Evolutionary conservation across 306 rosid species (phyloP).

Genomic region (Sophora flavescens): DNA sequence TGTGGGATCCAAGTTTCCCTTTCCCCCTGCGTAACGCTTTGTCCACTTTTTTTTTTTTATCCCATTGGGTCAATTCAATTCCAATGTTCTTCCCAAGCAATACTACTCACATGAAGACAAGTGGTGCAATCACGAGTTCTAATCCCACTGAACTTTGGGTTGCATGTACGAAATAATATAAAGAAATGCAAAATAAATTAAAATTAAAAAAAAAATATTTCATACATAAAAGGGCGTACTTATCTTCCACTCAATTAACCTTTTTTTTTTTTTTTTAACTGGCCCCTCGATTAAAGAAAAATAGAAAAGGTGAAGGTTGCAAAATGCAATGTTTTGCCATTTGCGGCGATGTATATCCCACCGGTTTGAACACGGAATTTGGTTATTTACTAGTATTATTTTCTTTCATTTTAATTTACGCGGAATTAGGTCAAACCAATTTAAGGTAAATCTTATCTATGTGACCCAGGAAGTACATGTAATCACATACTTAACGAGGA

Average conservation of each 20-base stretch:
- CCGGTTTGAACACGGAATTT: too few species aligned
- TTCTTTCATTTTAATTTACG: neutral
- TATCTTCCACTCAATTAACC: neutral
- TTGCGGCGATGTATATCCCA: neutral
- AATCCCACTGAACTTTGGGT: constrained; percentile 26
- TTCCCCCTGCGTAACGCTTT: constrained; percentile 45
- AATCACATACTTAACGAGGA: constrained; percentile 32
- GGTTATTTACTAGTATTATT: neutral
- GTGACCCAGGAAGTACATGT: too few species aligned
- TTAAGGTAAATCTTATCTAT: constrained; percentile 21
- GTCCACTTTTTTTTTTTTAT: neutral
- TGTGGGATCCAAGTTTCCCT: constrained; percentile 36
- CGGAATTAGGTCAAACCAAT: constrained; percentile 5
- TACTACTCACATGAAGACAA: neutral
- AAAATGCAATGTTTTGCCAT: neutral
- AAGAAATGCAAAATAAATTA: neutral
- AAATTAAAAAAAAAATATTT: too few species aligned
- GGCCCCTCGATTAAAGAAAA: neutral
- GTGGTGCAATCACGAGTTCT: constrained; percentile 4
- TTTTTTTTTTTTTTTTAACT: neutral
- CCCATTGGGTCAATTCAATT: constrained; percentile 31
- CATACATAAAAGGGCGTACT: neutral
- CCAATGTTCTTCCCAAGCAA: neutral
- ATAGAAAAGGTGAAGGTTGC: neutral
- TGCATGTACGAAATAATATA: constrained; percentile 29